phyloP scores from a whole-genome alignment of 2,329 filamentous ascomycete species.

The Teratosphaeriaceae sp. region DNA sequence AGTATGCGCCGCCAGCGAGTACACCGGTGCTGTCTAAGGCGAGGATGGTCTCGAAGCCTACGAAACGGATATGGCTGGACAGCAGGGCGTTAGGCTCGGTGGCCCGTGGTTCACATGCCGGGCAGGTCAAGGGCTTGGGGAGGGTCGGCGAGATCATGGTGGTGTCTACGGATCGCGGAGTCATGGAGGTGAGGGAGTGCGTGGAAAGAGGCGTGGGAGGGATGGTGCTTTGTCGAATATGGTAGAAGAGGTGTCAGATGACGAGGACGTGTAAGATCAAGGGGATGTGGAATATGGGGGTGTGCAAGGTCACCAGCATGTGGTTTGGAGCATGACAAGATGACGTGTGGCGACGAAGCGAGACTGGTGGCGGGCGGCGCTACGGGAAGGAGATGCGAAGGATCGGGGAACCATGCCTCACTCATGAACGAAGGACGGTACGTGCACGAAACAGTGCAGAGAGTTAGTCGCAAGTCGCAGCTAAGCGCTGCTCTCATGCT shows the following conservation, averaged over 20 bases:
- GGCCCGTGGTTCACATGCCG: slow-evolving; percentile 59
- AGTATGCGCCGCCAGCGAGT: slow-evolving; percentile 74
- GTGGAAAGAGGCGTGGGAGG: slow-evolving; percentile 76
- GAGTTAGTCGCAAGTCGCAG: no score
- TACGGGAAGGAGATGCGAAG: no score
- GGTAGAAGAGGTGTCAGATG: slow-evolving; percentile 24
- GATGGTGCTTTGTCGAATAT: slow-evolving; percentile 65
- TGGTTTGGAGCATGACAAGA: no score
- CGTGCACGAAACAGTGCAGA: no score
- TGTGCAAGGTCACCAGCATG: no score
- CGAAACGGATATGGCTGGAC: slow-evolving; percentile 61
- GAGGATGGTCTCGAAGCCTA: slow-evolving; percentile 65
- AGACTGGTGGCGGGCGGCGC: no score
- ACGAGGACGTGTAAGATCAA: background rate
- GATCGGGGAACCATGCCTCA: no score
- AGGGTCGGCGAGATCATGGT: slow-evolving; percentile 77
- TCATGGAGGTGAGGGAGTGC: slow-evolving; percentile 77
- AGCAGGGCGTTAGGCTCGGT: slow-evolving; percentile 57
- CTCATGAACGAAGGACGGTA: no score
- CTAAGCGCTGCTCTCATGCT: no score
- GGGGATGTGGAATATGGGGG: no score
- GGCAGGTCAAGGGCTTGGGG: slow-evolving; percentile 64
- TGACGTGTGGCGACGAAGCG: no score
- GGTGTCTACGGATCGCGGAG: slow-evolving; percentile 66
- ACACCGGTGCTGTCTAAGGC: slow-evolving; percentile 68